These are phyloP conservation scores for Neopestalotiopsis rosae DNA, from an alignment of 2,329 filamentous ascomycete genomes.

Conservation along the genomic window DNA sequence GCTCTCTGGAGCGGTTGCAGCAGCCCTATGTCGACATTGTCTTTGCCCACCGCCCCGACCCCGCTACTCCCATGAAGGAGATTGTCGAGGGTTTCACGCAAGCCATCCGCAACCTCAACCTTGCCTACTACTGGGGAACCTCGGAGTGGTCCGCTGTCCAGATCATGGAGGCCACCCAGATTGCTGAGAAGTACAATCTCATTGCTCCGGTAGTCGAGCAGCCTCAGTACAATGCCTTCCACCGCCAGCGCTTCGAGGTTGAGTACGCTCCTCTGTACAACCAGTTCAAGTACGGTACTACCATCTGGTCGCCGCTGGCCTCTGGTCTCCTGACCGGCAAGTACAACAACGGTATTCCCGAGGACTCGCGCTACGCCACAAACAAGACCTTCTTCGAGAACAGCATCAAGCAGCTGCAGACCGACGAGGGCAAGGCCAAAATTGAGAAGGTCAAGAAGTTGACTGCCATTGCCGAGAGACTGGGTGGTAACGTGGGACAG, in stretches of 20 bases:
- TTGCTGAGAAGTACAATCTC: slow-evolving; percentile 62
- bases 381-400: slow-evolving; percentile 66
- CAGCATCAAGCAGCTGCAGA: slow-evolving; percentile 64
- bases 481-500: slow-evolving; percentile 58
- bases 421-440: slow-evolving; percentile 60
- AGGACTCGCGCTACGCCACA: slow-evolving; percentile 66
- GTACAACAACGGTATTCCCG: slow-evolving; percentile 67
- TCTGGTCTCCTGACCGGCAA: slow-evolving; percentile 66
- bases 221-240: slow-evolving; percentile 67
- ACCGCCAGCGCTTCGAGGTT: slow-evolving; percentile 65
- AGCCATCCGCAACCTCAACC: slow-evolving; percentile 57
- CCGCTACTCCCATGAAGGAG: slow-evolving; percentile 65
- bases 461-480: slow-evolving; percentile 59
- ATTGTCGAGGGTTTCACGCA: slow-evolving; percentile 60
- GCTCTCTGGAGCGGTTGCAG: slow-evolving; percentile 62
- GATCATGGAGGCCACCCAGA: slow-evolving; percentile 61
- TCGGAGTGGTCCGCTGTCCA: slow-evolving; percentile 64
- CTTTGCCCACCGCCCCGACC: slow-evolving; percentile 66
- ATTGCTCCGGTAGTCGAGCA: slow-evolving; percentile 55
- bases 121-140: slow-evolving; percentile 63
- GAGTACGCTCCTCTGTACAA: slow-evolving; percentile 64
- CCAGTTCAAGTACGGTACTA: slow-evolving; percentile 61
- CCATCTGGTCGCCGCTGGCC: slow-evolving; percentile 53
- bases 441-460: slow-evolving; percentile 51
- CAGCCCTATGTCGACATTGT: slow-evolving; percentile 71